Evolutionary conservation across 192 early-diverging fungal species (phyloP).

Genomic region (Geranomyces variabilis): DNA sequence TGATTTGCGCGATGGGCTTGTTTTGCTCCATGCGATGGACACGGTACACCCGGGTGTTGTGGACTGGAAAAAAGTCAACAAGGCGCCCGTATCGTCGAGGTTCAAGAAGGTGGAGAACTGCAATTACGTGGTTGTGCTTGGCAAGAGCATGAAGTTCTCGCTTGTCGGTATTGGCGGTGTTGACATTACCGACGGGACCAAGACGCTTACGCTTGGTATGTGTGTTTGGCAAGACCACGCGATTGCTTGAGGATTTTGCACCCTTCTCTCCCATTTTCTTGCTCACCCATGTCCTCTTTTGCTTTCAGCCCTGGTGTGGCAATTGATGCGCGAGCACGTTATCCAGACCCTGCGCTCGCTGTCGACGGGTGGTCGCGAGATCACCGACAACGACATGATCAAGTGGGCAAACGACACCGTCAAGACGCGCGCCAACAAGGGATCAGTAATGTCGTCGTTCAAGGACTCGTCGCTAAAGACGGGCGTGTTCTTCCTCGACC

Average conservation of each 20-base stretch:
- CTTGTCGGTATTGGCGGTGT: conserved; percentile 95
- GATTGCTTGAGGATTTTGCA: neutral
- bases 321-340: conserved; percentile 98
- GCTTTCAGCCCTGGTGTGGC: conserved; percentile 81
- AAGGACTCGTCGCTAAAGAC: conserved; percentile 78
- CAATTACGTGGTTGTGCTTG: conserved; percentile 88
- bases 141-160: conserved; percentile 82
- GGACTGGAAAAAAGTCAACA: conserved; percentile 92
- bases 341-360: conserved; percentile 89
- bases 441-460: conserved; percentile 76
- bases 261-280: neutral
- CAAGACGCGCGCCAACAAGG: conserved; percentile 61
- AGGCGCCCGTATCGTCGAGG: conserved; percentile 69
- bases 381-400: conserved; percentile 94
- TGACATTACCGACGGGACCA: conserved; percentile 90
- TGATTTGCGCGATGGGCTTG: conserved; percentile 86
- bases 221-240: neutral
- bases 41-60: conserved; percentile 89
- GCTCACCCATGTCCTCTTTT: neutral
- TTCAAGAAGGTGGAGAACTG: conserved; percentile 99
- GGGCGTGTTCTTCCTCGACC: conserved; percentile 86
- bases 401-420: conserved; percentile 92
- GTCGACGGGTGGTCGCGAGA: conserved; percentile 75
- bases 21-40: conserved; percentile 95
- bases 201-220: conserved; percentile 81